A percentile compares a stretch with the other conserved stretches of the same genome.
Conservation (phyloP, 2,329 filamentous ascomycete genomes). For the Pestalotiopsis sp. region DNA sequence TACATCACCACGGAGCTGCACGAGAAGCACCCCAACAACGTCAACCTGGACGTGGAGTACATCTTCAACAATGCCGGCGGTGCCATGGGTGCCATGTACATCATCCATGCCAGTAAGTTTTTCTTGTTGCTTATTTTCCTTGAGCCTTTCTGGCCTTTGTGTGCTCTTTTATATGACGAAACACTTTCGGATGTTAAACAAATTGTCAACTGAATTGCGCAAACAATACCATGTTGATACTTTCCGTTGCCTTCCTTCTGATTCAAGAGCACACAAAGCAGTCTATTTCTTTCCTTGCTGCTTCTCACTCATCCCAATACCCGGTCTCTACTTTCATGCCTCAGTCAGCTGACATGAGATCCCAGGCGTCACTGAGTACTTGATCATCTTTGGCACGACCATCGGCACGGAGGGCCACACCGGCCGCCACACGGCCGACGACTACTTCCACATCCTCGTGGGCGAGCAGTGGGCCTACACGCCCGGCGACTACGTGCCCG, state of each 20-base stretch:
- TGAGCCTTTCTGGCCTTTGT: background rate
- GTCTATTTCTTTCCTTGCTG: background rate
- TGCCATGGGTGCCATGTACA: slow-evolving; percentile 90
- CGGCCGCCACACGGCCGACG: slow-evolving; percentile 86
- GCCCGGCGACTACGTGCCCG: slow-evolving; percentile 65
- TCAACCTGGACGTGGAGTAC: slow-evolving; percentile 80
- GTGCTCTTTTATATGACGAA: slow-evolving; percentile 5
- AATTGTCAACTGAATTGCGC: slow-evolving; percentile 8
- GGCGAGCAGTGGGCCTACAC: slow-evolving; percentile 78
- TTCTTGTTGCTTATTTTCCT: background rate
- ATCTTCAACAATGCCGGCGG: slow-evolving; percentile 91
- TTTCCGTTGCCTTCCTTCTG: slow-evolving; percentile 11
- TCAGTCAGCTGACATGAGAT: background rate
- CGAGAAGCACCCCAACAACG: slow-evolving; percentile 50
- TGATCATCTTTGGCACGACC: slow-evolving; percentile 85
- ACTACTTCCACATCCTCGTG: slow-evolving; percentile 89
- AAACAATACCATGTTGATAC: slow-evolving; percentile 8
- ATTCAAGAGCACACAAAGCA: background rate
- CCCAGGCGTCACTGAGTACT: slow-evolving; percentile 77
- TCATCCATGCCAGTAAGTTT: slow-evolving; percentile 78
- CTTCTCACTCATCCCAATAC: background rate
- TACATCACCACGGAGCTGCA: slow-evolving; percentile 72
- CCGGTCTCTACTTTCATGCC: background rate
- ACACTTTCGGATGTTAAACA: slow-evolving; percentile 8
- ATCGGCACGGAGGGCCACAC: slow-evolving; percentile 86